Evolutionary conservation across 192 early-diverging fungal genomes (phyloP).

Genomic region (Coemansia sp.): DNA sequence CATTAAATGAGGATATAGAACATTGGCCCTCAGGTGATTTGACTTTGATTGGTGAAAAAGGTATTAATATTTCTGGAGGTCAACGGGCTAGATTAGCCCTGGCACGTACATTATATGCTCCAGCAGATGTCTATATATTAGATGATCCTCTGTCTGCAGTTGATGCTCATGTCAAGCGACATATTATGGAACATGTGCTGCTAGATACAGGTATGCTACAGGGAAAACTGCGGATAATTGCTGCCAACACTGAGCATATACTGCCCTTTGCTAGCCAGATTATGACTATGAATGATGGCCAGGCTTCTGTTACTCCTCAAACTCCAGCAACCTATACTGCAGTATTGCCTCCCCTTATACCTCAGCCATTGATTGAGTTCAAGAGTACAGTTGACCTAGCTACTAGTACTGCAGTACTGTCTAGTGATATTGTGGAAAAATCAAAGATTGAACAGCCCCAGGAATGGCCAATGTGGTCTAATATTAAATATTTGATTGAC

Average conservation of each 20-base stretch:
- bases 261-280: neutral
- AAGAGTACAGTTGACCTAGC: neutral
- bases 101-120: conserved; percentile 60
- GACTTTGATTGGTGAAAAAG: conserved; percentile 58
- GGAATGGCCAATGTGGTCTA: neutral
- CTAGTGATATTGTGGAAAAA: neutral
- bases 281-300: neutral
- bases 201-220: neutral
- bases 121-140: conserved; percentile 52
- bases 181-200: conserved; percentile 27
- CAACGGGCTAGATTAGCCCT: conserved; percentile 61
- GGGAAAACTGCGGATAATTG: neutral
- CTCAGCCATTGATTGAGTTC: neutral
- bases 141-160: conserved; percentile 32
- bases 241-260: neutral
- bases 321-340: neutral
- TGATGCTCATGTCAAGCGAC: conserved; percentile 20
- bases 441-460: neutral
- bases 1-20: conserved; percentile 15
- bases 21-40: conserved; percentile 27
- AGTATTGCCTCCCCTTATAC: neutral
- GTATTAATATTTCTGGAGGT: conserved; percentile 60
- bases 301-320: neutral
- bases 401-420: neutral
- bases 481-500: neutral